These are phyloP conservation scores for Brassica carinata DNA, from an alignment of 345 rosid species.

Conservation along the genomic window DNA sequence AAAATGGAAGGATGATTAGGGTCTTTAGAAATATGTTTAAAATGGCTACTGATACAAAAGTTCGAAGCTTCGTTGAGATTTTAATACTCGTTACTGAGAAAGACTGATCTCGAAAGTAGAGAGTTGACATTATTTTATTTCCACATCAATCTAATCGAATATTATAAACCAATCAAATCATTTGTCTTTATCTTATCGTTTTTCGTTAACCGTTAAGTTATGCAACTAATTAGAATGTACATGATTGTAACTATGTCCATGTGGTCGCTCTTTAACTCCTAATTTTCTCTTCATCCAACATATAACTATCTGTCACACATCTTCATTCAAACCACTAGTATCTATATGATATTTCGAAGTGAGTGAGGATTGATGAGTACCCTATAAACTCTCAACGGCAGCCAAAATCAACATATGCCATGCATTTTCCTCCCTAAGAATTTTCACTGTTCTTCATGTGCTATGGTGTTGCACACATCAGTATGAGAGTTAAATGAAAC, in stretches of 20 bases:
- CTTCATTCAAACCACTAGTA: background rate
- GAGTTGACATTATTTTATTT: constrained; percentile 21
- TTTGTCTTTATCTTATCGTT: background rate
- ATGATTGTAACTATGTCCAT: background rate
- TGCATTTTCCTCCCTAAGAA: background rate
- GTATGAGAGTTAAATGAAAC: background rate
- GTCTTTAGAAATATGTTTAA: constrained; percentile 2
- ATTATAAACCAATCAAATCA: background rate
- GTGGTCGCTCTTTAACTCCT: background rate
- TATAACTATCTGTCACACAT: background rate
- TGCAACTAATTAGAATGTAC: background rate
- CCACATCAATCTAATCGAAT: constrained; percentile 11
- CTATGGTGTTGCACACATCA: background rate
- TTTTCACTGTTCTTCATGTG: background rate
- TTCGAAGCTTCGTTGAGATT: constrained; percentile 51
- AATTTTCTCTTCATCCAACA: background rate
- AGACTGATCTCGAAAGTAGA: constrained; percentile 25
- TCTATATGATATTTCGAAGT: background rate
- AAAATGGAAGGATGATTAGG: background rate
- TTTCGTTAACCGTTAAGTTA: background rate
- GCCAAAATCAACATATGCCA: background rate
- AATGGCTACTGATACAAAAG: constrained; percentile 26
- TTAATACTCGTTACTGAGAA: constrained; percentile 9
- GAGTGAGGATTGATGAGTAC: background rate
- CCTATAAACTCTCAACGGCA: background rate